Evolutionary conservation across 2,329 filamentous ascomycete species (phyloP).

Genomic region (Fusarium sp.): DNA sequence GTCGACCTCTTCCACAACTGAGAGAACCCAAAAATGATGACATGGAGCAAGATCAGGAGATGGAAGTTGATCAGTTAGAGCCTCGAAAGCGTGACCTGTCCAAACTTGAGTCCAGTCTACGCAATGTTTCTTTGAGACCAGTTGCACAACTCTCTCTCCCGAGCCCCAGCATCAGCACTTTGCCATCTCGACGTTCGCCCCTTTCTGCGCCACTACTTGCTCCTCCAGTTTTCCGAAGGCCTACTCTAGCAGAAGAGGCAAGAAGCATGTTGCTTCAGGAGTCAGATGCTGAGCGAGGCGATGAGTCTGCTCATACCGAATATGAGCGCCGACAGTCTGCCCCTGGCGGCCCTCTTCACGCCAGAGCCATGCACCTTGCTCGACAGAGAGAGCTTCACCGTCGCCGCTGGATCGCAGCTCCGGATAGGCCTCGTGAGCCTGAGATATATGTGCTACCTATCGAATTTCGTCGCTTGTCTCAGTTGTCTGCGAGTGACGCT

Average conservation of each 20-base stretch:
- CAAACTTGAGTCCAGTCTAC: constrained; percentile 17
- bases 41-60: constrained; percentile 36
- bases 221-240: constrained; percentile 10
- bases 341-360: constrained; percentile 24
- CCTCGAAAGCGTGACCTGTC: constrained; percentile 13
- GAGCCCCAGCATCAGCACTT: constrained; percentile 11
- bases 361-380: constrained; percentile 42
- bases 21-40: constrained; percentile 35
- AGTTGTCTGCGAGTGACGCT: constrained; percentile 20
- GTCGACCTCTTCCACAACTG: constrained; percentile 29
- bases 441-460: constrained; percentile 47
- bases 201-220: constrained; percentile 39
- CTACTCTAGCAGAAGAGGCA: constrained; percentile 39
- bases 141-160: constrained; percentile 24
- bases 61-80: constrained; percentile 29
- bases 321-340: constrained; percentile 41
- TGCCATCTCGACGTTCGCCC: constrained; percentile 29
- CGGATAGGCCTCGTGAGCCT: constrained; percentile 30
- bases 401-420: constrained; percentile 25
- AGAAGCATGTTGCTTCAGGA: constrained; percentile 35
- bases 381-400: constrained; percentile 43
- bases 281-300: not conserved
- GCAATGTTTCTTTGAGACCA: constrained; percentile 33
- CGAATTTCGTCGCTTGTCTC: constrained; percentile 39
- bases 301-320: not conserved